Percentiles rank a stretch among this genome's conserved stretches.
phyloP scores from a whole-genome alignment of 768 basidiomycete genomes.

The Boletus rubropictus region DNA sequence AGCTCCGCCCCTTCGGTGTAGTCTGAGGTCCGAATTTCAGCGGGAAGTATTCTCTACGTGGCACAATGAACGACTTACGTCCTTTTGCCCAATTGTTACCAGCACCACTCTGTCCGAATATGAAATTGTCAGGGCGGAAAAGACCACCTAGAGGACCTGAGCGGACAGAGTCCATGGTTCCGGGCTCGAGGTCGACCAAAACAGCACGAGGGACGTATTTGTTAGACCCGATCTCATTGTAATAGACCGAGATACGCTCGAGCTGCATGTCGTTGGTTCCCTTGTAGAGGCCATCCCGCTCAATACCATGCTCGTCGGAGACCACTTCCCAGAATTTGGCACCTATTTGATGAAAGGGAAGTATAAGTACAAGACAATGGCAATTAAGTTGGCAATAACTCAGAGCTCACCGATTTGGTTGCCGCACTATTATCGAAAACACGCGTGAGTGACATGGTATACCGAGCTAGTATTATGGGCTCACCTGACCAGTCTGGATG shows the following conservation, averaged over 20 bases:
- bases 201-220: constrained; percentile 99
- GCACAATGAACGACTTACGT: constrained; percentile 52
- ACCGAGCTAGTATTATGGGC: constrained; percentile 16
- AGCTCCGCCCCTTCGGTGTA: constrained; percentile 97
- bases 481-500: constrained; percentile 96
- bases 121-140: constrained; percentile 98
- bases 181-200: constrained; percentile 95
- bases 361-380: constrained; percentile 15
- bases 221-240: constrained; percentile 90
- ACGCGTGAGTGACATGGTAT: constrained; percentile 23
- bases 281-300: constrained; percentile 87
- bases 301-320: constrained; percentile 97
- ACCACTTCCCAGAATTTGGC: constrained; percentile 98
- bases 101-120: constrained; percentile 96
- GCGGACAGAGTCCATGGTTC: constrained; percentile 91
- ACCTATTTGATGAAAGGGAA: constrained; percentile 42
- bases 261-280: constrained; percentile 93
- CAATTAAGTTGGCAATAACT: constrained; percentile 11
- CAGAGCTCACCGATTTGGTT: constrained; percentile 90
- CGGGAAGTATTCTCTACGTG: accelerated
- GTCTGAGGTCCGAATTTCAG: constrained; percentile 28
- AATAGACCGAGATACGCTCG: constrained; percentile 97
- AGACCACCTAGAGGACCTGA: constrained; percentile 84
- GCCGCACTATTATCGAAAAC: constrained; percentile 64
- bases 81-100: constrained; percentile 99